A percentile compares a stretch with the other conserved stretches of the same genome.
Conservation (phyloP, 768 basidiomycete species). For the Mrakia gelida region DNA sequence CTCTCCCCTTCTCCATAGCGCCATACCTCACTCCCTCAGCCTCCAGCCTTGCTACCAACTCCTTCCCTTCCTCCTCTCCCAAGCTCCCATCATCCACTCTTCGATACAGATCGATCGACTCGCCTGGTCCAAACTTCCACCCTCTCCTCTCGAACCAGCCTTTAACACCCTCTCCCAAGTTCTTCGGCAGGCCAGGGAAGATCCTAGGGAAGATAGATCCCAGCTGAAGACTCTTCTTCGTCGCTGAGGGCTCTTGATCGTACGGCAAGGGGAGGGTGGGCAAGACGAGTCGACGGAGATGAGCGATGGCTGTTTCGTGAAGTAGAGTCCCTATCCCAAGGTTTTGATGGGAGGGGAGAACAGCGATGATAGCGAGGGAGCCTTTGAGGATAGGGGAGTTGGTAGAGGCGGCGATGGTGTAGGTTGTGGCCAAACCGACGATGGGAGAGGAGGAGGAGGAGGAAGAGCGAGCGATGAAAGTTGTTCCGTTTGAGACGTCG, state of each 20-base stretch:
- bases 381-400: neutral
- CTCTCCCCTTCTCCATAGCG: neutral
- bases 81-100: neutral
- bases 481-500: neutral
- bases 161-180: neutral
- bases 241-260: neutral
- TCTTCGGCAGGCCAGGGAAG: neutral
- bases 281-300: neutral
- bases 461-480: neutral
- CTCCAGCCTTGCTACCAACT: neutral
- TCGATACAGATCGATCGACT: conserved; percentile 9
- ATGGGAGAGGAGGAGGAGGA: neutral
- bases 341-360: neutral
- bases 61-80: neutral
- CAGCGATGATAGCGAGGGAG: neutral
- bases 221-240: neutral
- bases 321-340: neutral
- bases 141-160: conserved; percentile 3
- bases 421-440: neutral
- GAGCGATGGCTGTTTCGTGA: neutral
- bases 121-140: neutral
- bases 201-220: neutral
- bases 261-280: neutral
- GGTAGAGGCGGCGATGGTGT: neutral
- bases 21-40: neutral